phyloP scores from a whole-genome alignment of 2,329 filamentous ascomycete species.

The Grosmannia huntii region DNA sequence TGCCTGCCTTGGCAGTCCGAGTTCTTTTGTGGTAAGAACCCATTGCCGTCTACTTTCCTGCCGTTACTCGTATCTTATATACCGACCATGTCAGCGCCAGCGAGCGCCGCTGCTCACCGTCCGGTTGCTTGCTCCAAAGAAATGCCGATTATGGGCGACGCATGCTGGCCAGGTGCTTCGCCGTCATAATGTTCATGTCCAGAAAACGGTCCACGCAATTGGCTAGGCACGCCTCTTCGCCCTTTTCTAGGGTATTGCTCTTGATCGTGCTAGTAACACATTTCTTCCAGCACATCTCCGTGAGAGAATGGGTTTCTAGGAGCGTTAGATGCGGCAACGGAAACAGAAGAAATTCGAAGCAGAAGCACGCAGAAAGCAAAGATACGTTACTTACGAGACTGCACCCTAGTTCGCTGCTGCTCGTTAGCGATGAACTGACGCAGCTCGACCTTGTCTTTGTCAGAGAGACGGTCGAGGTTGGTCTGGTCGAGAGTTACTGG shows the following conservation, averaged over 20 bases:
- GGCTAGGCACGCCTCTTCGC: constrained; percentile 70
- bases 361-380: neutral
- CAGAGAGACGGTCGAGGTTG: constrained; percentile 63
- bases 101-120: neutral
- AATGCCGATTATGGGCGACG: constrained; percentile 17
- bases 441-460: constrained; percentile 75
- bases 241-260: constrained; percentile 56
- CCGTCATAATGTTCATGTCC: constrained; percentile 74
- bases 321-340: neutral
- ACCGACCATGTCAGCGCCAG: neutral
- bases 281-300: constrained; percentile 86
- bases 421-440: constrained; percentile 77
- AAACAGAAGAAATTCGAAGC: neutral
- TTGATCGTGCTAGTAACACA: constrained; percentile 69
- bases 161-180: constrained; percentile 66
- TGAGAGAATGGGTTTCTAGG: constrained; percentile 40
- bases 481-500: constrained; percentile 29
- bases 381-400: constrained; percentile 37
- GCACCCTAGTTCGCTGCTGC: constrained; percentile 64
- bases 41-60: neutral
- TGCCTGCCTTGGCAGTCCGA: neutral
- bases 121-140: neutral
- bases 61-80: neutral
- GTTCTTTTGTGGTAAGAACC: neutral
- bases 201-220: constrained; percentile 94